These are phyloP conservation scores for Inga laurina DNA, from an alignment of 306 rosid genomes.

Conservation along the genomic window DNA sequence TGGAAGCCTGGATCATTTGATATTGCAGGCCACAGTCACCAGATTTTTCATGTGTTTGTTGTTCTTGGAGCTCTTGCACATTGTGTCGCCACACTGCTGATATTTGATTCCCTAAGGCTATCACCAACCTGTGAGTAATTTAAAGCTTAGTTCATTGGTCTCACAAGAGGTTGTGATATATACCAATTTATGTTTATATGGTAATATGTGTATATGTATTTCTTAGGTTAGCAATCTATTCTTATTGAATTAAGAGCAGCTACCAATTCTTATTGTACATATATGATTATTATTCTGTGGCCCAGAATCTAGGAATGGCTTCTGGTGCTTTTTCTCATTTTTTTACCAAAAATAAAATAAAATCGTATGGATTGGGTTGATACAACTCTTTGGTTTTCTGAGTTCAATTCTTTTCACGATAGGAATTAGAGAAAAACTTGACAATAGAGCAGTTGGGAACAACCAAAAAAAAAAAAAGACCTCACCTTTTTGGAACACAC, in stretches of 20 bases:
- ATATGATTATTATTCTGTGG: background rate
- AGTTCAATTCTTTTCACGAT: too few relatives aligned
- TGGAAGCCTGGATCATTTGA: slow-evolving; percentile 87
- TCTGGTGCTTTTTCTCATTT: background rate
- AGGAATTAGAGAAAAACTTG: too few relatives aligned
- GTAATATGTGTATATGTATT: background rate
- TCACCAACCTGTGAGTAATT: slow-evolving; percentile 53
- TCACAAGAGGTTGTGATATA: background rate
- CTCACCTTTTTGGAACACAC: too few relatives aligned
- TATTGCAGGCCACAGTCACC: slow-evolving; percentile 87
- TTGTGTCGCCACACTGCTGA: slow-evolving; percentile 58
- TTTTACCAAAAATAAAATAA: background rate
- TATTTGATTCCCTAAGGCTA: slow-evolving; percentile 57
- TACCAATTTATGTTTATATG: too few relatives aligned
- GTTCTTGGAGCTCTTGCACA: slow-evolving; percentile 81
- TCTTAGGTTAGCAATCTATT: background rate
- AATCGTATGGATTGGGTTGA: background rate
- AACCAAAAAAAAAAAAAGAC: too few relatives aligned
- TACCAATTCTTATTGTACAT: slow-evolving; percentile 5
- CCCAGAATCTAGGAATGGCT: background rate
- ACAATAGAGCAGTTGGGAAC: too few relatives aligned
- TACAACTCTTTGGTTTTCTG: background rate
- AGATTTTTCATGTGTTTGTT: slow-evolving; percentile 80
- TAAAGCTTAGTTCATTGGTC: slow-evolving; percentile 14
- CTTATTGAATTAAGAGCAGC: background rate